phyloP scores from a whole-genome alignment of 2,329 filamentous ascomycete species.

The Tolypocladium amazonense region DNA sequence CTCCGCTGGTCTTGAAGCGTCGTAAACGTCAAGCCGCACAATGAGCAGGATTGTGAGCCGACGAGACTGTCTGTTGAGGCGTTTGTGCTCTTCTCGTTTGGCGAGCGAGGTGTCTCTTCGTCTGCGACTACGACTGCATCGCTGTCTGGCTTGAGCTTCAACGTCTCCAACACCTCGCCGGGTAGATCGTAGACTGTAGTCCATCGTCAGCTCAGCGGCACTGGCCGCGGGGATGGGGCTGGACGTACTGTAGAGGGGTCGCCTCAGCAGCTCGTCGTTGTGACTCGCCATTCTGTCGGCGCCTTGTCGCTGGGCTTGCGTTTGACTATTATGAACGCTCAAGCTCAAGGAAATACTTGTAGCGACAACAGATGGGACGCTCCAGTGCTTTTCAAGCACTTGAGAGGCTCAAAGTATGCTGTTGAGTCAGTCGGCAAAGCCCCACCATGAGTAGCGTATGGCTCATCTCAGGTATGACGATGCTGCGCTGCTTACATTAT shows the following conservation, averaged over 20 bases:
- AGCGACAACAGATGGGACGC: neutral
- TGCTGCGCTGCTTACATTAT: neutral
- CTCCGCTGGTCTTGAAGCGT: slow-evolving; percentile 71
- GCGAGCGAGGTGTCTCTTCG: slow-evolving; percentile 11
- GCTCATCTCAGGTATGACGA: neutral
- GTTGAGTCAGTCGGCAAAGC: neutral
- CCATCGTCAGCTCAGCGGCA: slow-evolving; percentile 1
- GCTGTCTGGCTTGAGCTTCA: slow-evolving; percentile 37
- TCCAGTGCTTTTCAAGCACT: neutral
- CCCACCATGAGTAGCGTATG: neutral
- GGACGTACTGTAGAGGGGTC: slow-evolving; percentile 39
- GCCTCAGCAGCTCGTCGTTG: slow-evolving; percentile 33
- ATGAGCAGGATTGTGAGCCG: slow-evolving; percentile 65
- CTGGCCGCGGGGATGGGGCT: neutral
- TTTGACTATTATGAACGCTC: neutral
- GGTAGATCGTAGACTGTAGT: slow-evolving; percentile 71
- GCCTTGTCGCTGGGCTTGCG: neutral
- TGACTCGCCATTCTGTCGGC: slow-evolving; percentile 11
- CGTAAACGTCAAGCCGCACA: slow-evolving; percentile 65
- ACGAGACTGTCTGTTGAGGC: slow-evolving; percentile 27
- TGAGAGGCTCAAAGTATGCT: neutral
- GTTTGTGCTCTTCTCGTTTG: slow-evolving; percentile 11
- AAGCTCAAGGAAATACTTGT: neutral
- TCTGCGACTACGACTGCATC: slow-evolving; percentile 12
- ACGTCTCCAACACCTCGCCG: slow-evolving; percentile 56